Conservation (phyloP, 129 eudicot genomes). For the Pittosporum tobira region DNA sequence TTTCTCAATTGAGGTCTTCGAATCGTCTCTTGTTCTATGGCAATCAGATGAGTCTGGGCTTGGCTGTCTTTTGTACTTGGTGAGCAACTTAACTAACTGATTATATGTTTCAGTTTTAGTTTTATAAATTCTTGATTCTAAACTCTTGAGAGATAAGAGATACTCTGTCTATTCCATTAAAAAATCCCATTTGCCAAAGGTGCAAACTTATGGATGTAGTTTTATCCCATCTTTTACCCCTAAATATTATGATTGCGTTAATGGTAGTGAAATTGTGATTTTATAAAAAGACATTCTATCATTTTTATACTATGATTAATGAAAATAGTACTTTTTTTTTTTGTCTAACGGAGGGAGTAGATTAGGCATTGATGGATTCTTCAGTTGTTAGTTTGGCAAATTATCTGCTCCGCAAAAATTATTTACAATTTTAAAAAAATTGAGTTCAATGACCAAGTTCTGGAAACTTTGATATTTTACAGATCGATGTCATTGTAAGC, state of each 20-base stretch:
- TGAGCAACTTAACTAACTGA: conserved; percentile 23
- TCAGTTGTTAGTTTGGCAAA: background rate
- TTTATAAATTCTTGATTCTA: background rate
- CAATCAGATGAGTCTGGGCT: conserved; percentile 93
- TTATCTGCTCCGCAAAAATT: background rate
- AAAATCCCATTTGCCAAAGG: too few relatives aligned
- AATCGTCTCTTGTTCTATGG: conserved; percentile 82
- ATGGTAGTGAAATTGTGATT: too few relatives aligned
- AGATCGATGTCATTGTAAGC: conserved; percentile 96
- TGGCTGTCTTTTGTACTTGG: conserved; percentile 88
- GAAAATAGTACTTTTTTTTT: too few relatives aligned
- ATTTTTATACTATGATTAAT: too few relatives aligned
- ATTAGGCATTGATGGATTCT: background rate
- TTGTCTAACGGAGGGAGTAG: too few relatives aligned
- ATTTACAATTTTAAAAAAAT: background rate
- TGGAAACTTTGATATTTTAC: conserved; percentile 12
- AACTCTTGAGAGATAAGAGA: too few relatives aligned
- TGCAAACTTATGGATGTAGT: too few relatives aligned
- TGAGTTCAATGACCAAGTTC: background rate
- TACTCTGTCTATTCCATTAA: too few relatives aligned
- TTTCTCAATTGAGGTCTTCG: conserved; percentile 94
- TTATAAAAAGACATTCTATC: too few relatives aligned
- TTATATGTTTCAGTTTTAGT: background rate
- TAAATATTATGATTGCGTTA: too few relatives aligned
- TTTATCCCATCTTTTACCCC: too few relatives aligned